A percentile compares a stretch with the other conserved stretches of the same genome.
These are phyloP conservation scores for Acer campestre DNA, from an alignment of 345 rosid genomes.

Conservation along the genomic window DNA sequence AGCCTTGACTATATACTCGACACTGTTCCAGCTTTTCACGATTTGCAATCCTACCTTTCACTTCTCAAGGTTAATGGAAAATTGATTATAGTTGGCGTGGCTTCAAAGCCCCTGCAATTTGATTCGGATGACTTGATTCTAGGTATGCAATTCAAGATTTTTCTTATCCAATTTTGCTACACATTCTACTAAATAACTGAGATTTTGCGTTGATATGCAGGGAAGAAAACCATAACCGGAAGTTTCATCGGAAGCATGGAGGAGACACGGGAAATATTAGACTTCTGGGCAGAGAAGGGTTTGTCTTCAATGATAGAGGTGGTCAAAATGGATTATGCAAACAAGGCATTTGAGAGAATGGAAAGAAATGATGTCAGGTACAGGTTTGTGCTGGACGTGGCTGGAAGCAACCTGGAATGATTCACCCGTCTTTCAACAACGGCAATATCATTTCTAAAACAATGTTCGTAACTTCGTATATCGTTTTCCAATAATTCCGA, in stretches of 20 bases:
- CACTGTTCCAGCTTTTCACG: slow-evolving; percentile 49
- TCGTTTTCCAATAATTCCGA: neutral
- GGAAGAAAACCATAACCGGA: slow-evolving; percentile 59
- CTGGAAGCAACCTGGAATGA: slow-evolving; percentile 47
- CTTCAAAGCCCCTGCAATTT: slow-evolving; percentile 43
- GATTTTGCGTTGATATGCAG: slow-evolving; percentile 20
- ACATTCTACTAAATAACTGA: neutral
- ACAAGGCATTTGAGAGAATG: slow-evolving; percentile 59
- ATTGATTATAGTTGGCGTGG: slow-evolving; percentile 46
- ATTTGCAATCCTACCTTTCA: slow-evolving; percentile 40
- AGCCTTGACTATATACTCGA: slow-evolving; percentile 53
- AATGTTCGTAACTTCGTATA: neutral
- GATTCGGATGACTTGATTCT: slow-evolving; percentile 29
- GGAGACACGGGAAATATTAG: slow-evolving; percentile 55
- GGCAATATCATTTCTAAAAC: too few species aligned
- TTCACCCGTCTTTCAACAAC: neutral
- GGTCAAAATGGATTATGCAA: slow-evolving; percentile 55
- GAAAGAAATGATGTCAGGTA: slow-evolving; percentile 65
- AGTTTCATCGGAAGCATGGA: slow-evolving; percentile 63
- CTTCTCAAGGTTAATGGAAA: slow-evolving; percentile 51
- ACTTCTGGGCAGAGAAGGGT: slow-evolving; percentile 56
- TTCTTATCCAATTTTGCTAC: neutral
- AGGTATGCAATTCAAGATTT: slow-evolving; percentile 26
- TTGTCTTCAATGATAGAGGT: slow-evolving; percentile 55
- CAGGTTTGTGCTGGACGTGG: slow-evolving; percentile 64